A percentile compares a stretch with the other conserved stretches of the same genome.
Evolutionary conservation across 345 rosid species (phyloP).

Genomic region (Hypericum perforatum): DNA sequence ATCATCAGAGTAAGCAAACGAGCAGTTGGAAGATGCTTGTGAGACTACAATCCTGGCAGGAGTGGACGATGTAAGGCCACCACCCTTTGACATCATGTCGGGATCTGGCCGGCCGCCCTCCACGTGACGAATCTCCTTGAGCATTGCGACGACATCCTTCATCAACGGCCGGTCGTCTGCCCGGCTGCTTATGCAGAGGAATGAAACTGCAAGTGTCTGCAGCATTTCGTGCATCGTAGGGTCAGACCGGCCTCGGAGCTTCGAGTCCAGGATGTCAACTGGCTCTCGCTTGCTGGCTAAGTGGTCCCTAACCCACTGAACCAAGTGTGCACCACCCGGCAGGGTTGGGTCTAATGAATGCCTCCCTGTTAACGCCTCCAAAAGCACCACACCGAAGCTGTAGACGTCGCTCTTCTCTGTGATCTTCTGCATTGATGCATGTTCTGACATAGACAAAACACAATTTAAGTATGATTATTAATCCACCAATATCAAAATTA

Average conservation of each 20-base stretch:
- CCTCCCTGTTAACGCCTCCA: conserved; percentile 77
- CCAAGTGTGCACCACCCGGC: conserved; percentile 55
- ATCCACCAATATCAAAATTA: too few relatives aligned
- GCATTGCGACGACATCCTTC: conserved; percentile 78
- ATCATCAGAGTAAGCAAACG: conserved; percentile 48
- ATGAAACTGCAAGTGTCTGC: conserved; percentile 70
- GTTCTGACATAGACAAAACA: conserved; percentile 33
- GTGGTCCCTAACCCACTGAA: conserved; percentile 74
- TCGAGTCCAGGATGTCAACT: conserved; percentile 51
- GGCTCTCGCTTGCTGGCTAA: conserved; percentile 60
- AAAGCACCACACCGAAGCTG: conserved; percentile 69
- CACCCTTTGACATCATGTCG: conserved; percentile 12
- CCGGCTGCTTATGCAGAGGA: conserved; percentile 65
- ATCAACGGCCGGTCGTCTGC: conserved; percentile 76
- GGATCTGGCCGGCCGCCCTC: conserved; percentile 28
- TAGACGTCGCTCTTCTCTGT: conserved; percentile 72
- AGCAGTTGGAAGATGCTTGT: conserved; percentile 34
- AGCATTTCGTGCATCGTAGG: conserved; percentile 72
- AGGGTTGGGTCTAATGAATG: conserved; percentile 69
- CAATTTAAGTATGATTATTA: too few relatives aligned
- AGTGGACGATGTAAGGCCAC: conserved; percentile 29
- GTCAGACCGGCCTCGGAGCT: conserved; percentile 58
- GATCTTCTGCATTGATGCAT: conserved; percentile 53
- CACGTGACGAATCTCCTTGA: conserved; percentile 57
- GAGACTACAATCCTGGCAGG: conserved; percentile 35